Conservation (phyloP, 2,329 filamentous ascomycete species). For the Fusarium buxicola region DNA sequence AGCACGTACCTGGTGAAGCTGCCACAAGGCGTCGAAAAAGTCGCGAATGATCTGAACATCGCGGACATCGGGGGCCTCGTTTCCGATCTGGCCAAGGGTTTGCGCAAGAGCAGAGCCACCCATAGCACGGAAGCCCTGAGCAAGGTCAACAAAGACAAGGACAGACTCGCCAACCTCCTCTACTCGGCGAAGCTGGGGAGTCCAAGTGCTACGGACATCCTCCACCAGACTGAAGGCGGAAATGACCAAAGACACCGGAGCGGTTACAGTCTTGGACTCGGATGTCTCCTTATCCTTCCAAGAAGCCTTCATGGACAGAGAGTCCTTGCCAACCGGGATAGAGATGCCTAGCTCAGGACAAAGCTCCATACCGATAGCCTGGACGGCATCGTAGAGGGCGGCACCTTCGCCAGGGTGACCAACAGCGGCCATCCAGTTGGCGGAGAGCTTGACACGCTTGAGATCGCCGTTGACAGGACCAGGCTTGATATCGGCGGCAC, state of each 20-base stretch:
- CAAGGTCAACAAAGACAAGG: constrained; percentile 91
- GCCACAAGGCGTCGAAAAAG: constrained; percentile 86
- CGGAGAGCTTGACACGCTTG: constrained; percentile 85
- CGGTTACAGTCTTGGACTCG: constrained; percentile 85
- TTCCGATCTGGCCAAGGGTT: constrained; percentile 85
- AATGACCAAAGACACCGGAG: constrained; percentile 90
- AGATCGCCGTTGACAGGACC: constrained; percentile 67
- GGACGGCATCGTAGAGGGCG: constrained; percentile 90
- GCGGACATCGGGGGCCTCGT: constrained; percentile 87
- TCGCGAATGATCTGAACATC: constrained; percentile 85
- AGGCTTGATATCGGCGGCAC: constrained; percentile 74
- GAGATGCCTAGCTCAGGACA: constrained; percentile 91
- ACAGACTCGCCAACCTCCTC: constrained; percentile 92
- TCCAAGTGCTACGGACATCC: constrained; percentile 90
- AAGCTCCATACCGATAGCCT: constrained; percentile 91
- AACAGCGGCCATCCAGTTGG: constrained; percentile 99
- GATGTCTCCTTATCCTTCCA: constrained; percentile 80
- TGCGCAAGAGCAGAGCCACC: constrained; percentile 94
- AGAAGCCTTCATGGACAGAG: constrained; percentile 98
- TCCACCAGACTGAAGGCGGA: constrained; percentile 89
- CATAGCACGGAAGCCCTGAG: constrained; percentile 81
- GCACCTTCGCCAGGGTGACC: constrained; percentile 93
- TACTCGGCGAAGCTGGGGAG: constrained; percentile 82
- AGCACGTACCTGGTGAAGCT: constrained; percentile 60
- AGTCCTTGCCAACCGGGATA: constrained; percentile 98